A percentile compares a stretch with the other conserved stretches of the same genome.
phyloP scores from a whole-genome alignment of 768 basidiomycete genomes.

The Suillus sp. region DNA sequence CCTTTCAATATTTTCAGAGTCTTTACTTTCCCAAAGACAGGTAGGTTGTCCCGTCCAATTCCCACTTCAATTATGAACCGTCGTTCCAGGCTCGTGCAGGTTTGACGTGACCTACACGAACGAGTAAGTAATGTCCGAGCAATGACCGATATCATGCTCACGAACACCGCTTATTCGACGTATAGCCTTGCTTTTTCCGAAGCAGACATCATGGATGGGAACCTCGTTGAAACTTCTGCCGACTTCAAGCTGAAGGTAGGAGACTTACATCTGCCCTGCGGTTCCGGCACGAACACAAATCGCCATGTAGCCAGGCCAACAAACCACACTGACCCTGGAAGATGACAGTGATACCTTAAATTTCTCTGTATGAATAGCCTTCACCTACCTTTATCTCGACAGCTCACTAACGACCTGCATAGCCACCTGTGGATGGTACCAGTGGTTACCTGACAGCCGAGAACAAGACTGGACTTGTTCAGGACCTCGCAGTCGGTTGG shows the following conservation, averaged over 20 bases:
- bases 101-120: background rate
- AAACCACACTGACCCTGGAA: background rate
- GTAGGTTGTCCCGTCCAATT: background rate
- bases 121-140: background rate
- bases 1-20: background rate
- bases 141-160: background rate
- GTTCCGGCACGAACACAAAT: background rate
- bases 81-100: background rate
- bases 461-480: background rate
- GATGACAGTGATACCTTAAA: background rate
- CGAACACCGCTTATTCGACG: background rate
- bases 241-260: background rate
- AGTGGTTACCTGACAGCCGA: background rate
- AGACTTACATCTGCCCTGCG: background rate
- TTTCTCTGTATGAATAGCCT: background rate
- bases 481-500: constrained; percentile 1
- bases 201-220: background rate
- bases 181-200: background rate
- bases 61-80: background rate
- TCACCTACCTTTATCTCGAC: background rate
- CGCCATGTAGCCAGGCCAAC: background rate
- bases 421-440: background rate
- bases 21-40: background rate
- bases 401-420: background rate
- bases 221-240: fast-evolving